These are phyloP conservation scores for Coniochaeta hoffmannii DNA, from an alignment of 2,329 filamentous ascomycete species.

Conservation along the genomic window DNA sequence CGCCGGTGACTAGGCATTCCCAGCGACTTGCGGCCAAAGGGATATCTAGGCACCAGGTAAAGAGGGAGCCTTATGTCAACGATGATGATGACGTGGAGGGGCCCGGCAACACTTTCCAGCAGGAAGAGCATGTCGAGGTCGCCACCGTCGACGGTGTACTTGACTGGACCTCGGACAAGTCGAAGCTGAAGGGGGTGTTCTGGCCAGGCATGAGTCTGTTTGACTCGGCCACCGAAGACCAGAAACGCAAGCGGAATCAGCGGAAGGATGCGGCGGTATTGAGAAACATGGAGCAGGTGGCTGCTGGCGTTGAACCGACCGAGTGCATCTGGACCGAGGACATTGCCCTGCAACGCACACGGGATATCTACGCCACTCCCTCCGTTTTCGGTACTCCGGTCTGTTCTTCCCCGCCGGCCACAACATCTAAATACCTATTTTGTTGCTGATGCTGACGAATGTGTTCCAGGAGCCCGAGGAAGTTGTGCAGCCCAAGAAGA, in stretches of 20 bases:
- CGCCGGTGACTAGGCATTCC: slow-evolving; percentile 12
- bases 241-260: slow-evolving; percentile 70
- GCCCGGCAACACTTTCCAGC: slow-evolving; percentile 15
- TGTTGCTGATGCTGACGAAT: slow-evolving; percentile 1
- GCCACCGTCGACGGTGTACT: slow-evolving; percentile 18
- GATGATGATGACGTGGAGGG: slow-evolving; percentile 20
- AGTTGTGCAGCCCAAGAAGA: slow-evolving; percentile 10
- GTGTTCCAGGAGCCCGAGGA: slow-evolving; percentile 12
- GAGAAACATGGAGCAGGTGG: slow-evolving; percentile 56
- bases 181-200: slow-evolving; percentile 61
- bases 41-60: not conserved
- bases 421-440: not conserved
- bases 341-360: slow-evolving; percentile 40
- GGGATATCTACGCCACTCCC: slow-evolving; percentile 54
- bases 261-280: slow-evolving; percentile 69
- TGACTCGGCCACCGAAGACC: slow-evolving; percentile 66
- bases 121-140: slow-evolving; percentile 18
- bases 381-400: slow-evolving; percentile 46
- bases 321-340: slow-evolving; percentile 57
- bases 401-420: slow-evolving; percentile 14
- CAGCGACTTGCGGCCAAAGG: slow-evolving; percentile 1
- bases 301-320: slow-evolving; percentile 52
- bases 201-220: slow-evolving; percentile 79
- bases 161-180: slow-evolving; percentile 17
- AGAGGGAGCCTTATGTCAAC: slow-evolving; percentile 18